Base-by-base conservation (phyloP, 176 grass and related monocot genomes). In the Aegilops speltoides region DNA sequence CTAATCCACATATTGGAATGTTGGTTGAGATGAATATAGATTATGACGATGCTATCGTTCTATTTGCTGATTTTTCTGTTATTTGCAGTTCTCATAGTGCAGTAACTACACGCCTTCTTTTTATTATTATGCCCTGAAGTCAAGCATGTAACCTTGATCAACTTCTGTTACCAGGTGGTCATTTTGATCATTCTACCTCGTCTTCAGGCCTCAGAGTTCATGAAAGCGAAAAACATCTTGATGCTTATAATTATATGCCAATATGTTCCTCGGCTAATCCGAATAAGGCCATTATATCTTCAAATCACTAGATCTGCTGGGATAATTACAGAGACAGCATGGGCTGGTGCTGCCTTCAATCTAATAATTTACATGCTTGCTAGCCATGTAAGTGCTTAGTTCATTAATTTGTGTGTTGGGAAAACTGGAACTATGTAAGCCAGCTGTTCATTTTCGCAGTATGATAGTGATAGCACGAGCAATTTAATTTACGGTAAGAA, bases 301-400 rank as follows among this genome's bases (percentile, higher is more conserved):
- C 89, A 95, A 92, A 93, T 98, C 86, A 98, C 91, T 52, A 91
- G 93, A 82, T 95, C 93, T 33, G 91, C 93, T 86, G 96, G 96
- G 37, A 91, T 95, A 66, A 93, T 98, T 67, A 84, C 91, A 79
- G 91, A 95, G 86, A 98, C 93, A 89, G 89, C 96, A 68, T 83
- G 93, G 79, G 86, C 83, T 86, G 96, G 96, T 63, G 96, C 96
- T 89, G 93, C 89, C 79, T 94, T 95, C 78, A 98, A 95, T 50
- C 91, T 98, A 87, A 61, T 98, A 78, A 90, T 92, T 89, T 98
- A 98, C 84, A 92, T 98, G 93, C 96, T 98, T 80, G 91, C 96
- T 25, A 98, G 96, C 62, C 93, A 98, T 91, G 96, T 98, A 92
- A 95, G 88, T 88, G 28, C 11, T 78, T 9, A 69, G 78, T 75